Base-by-base conservation (phyloP, 495 filamentous ascomycete species). In the Daldinia grandis region DNA sequence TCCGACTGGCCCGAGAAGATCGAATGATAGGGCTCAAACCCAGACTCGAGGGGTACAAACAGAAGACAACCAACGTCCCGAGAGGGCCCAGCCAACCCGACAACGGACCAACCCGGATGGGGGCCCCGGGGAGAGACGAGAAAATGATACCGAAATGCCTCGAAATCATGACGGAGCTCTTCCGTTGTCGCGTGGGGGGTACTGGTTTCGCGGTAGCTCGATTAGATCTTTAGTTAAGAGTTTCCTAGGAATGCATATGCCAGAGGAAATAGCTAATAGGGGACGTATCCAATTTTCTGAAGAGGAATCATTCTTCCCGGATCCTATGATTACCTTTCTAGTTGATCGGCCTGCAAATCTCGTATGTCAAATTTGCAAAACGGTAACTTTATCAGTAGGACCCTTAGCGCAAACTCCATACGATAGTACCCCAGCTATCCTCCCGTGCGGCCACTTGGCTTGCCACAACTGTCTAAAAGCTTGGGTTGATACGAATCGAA, bases 381-480 rank as follows among this genome's bases (percentile, higher is more conserved):
- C 42, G 6, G 15, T 37, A 14, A n/a, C 21, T 0, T 53, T 76
- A 1, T 37, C 60, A 40, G 56, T 76, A 61, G 63, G 12, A 0
- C 4, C 21, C 0, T 25, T 24, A 0, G 37, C 57, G 0, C 21
- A 55, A 0, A 10, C 15, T 0, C 44, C 56, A 0, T 9, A 24
- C 0, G 40, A 53, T 0, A 8, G 5, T 0, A 54, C 44, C 1
- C 44, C 68, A 0, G 27, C 55, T 1, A 71, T 77, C 5, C 27
- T 75, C 0, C 70, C 75, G 0, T 77, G 75, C 31, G 75, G 75
- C 0, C 75, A 77, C 15, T 38, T 75, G 1, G 51, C 15, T 1
- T 77, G 75, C 44, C 17, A 63, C n/a, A 17, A 4, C 0, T 77
- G 75, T 27, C 12, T 72, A 5, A 10, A 4, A 0, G 3, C 6